phyloP scores from a whole-genome alignment of 306 rosid species.

The Medicago truncatula region DNA sequence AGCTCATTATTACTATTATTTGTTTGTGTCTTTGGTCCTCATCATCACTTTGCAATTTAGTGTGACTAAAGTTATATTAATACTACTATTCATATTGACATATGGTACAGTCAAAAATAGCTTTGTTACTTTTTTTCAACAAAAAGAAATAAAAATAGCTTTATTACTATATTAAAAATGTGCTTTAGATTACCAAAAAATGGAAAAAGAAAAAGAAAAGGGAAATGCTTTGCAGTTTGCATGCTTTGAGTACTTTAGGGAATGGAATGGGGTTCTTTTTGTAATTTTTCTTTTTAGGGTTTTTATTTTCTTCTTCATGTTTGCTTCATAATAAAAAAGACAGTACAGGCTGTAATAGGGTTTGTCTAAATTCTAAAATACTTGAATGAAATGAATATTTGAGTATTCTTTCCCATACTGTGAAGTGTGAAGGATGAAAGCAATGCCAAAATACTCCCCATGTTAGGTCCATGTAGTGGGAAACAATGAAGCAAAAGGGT shows the following conservation, averaged over 20 bases:
- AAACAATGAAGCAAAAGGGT: constrained; percentile 68
- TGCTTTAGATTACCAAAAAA: constrained; percentile 43
- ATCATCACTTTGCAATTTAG: constrained; percentile 33
- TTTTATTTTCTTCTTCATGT: constrained; percentile 9
- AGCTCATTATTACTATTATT: background rate
- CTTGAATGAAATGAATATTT: constrained; percentile 32
- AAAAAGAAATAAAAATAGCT: constrained; percentile 43
- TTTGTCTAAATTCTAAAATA: constrained; percentile 49
- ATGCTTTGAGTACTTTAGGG: constrained; percentile 43
- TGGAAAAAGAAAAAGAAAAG: constrained; percentile 19
- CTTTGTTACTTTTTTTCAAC: constrained; percentile 49
- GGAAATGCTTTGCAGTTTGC: constrained; percentile 32
- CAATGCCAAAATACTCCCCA: constrained; percentile 49
- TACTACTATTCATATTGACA: constrained; percentile 44
- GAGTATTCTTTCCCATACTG: constrained; percentile 38
- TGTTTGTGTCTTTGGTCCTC: constrained; percentile 1
- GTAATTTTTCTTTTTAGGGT: constrained; percentile 17
- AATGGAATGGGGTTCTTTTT: constrained; percentile 40
- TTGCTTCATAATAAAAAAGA: constrained; percentile 24
- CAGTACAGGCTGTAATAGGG: constrained; percentile 65
- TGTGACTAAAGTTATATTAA: constrained; percentile 54
- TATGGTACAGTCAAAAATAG: constrained; percentile 58
- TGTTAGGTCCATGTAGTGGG: constrained; percentile 72
- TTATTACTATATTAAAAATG: constrained; percentile 55
- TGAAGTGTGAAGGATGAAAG: background rate